Conservation (phyloP, 108 stramenopile genomes). For the Conticribra weissflogii region DNA sequence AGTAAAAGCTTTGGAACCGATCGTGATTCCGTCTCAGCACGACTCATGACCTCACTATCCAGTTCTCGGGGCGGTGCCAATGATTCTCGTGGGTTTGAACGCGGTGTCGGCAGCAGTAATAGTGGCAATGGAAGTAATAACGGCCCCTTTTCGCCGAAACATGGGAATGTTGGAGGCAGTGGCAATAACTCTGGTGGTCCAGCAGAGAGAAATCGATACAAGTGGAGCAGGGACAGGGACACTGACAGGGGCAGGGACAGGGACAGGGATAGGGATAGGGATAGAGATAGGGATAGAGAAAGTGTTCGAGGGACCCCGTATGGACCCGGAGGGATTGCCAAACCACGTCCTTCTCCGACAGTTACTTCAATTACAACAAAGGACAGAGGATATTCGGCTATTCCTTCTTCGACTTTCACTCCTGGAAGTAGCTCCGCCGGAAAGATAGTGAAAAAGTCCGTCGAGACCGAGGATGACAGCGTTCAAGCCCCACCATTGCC, state of each 20-base stretch:
- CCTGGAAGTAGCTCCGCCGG: neutral
- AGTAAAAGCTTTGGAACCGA: neutral
- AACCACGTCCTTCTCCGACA: neutral
- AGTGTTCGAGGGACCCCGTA: neutral
- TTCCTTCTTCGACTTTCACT: neutral
- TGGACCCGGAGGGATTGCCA: neutral
- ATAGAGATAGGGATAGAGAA: too few relatives aligned
- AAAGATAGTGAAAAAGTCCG: neutral
- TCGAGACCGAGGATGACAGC: neutral
- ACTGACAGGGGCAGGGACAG: too few relatives aligned
- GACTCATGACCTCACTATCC: neutral
- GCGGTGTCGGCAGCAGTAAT: neutral
- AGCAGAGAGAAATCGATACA: neutral
- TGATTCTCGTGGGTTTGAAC: neutral
- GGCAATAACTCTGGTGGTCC: neutral
- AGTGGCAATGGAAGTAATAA: neutral
- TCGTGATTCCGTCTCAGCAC: neutral
- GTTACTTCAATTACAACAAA: neutral
- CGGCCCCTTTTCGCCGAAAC: neutral
- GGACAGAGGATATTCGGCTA: neutral
- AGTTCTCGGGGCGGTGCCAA: neutral
- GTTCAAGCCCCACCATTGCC: too few relatives aligned
- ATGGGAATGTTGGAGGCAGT: neutral
- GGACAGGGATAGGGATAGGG: too few relatives aligned
- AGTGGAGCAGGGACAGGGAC: neutral